Evolutionary conservation across 129 eudicot species (phyloP), one percentile per base, ranked within the genome.

Genomic region (Pseudognaphalium luteoalbum): DNA sequence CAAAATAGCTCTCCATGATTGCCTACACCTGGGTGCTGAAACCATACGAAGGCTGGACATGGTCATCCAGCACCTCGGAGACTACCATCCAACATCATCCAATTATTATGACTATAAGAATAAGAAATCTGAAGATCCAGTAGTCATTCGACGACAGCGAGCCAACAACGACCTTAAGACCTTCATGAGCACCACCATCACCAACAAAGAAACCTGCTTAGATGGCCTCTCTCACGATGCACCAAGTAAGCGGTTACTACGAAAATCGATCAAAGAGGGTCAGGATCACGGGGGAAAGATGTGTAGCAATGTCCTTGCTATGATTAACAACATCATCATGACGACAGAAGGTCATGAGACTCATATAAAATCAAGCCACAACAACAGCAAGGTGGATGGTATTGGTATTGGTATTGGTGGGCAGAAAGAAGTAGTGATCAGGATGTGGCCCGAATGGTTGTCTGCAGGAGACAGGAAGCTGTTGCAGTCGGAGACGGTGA

Each of bases 121-220:
- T n/a, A 9, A 41, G 47, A 42, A 42, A 42, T 11, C 16, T n/a
- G n/a, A n/a, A 42, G 51, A 42, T 42, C 51, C 28, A 1, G 28
- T 11, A 42, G 15, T n/a, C 10, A 37, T 79, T 64, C 86, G 21
- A 21, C 86, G 21, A 21, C 59, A 67, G 15, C 87, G 90, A 15
- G 95, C 89, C 2, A 85, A 78, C 2, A 85, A 78, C 5, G 90
- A 93, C 78, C 93, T 93, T 50, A 93, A 78, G 37, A 93, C 98
- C 6, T 81, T 90, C 2, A 70, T 90, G 30, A 88, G 95, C 71
- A 20, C 98, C 2, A 86, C 96, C 68, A 90, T 88, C 57, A 88
- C 93, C 28, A 86, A 88, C 74, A 85, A 82, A 19, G 81, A 67
- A 59, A 86, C 90, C 15, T 88, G 93, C 57, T 68, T 83, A 57